phyloP scores from a whole-genome alignment of 257 asterid species.

The Jaltomata sinuosa region DNA sequence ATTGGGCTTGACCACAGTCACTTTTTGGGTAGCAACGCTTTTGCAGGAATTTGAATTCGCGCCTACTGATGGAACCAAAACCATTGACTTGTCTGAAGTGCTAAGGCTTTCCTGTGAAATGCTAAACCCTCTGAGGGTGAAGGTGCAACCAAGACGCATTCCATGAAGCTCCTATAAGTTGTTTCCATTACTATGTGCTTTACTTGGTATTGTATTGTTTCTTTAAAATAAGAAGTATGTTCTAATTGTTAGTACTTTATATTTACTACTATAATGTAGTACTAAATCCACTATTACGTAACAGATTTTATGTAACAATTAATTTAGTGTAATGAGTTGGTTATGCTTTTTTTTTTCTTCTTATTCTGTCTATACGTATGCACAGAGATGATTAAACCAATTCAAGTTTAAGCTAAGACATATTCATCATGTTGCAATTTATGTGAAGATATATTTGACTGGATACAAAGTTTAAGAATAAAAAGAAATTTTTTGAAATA shows the following conservation, averaged over 20 bases:
- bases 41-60: constrained; percentile 8
- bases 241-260: background rate
- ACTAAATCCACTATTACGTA: background rate
- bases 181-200: background rate
- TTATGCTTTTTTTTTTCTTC: background rate
- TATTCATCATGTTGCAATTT: background rate
- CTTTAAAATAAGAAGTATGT: background rate
- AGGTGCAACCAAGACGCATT: background rate
- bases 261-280: background rate
- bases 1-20: constrained; percentile 22
- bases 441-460: too few relatives aligned
- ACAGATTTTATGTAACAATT: background rate
- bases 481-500: too few relatives aligned
- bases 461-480: too few relatives aligned
- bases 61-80: background rate
- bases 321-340: background rate
- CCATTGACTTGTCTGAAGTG: constrained; percentile 9
- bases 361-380: background rate
- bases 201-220: background rate
- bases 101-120: constrained; percentile 23
- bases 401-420: background rate
- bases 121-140: constrained; percentile 8
- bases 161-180: background rate
- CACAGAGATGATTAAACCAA: background rate
- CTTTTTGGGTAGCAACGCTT: constrained; percentile 19